These are phyloP conservation scores for Cydonia oblonga DNA, from an alignment of 331 rosid genomes.

Conservation along the genomic window DNA sequence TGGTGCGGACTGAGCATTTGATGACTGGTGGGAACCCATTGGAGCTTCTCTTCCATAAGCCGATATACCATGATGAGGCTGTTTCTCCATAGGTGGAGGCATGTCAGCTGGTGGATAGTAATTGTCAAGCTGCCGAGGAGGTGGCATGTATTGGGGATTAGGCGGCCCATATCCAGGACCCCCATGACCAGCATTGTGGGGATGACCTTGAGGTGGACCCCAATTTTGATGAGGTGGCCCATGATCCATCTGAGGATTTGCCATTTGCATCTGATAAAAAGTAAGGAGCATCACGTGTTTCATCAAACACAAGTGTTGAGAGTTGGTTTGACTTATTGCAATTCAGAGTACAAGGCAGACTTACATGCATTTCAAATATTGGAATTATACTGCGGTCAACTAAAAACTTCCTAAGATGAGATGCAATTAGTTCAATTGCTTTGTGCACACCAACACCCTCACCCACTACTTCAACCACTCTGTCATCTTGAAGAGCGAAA, in stretches of 20 bases:
- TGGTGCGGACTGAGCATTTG: constrained; percentile 72
- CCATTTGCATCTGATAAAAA: constrained; percentile 71
- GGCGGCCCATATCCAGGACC: constrained; percentile 85
- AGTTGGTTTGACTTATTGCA: neutral
- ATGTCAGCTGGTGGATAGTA: constrained; percentile 67
- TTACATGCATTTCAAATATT: constrained; percentile 75
- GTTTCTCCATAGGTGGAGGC: constrained; percentile 75
- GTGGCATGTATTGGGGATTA: constrained; percentile 74
- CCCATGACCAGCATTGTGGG: constrained; percentile 59
- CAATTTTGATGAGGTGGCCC: constrained; percentile 73
- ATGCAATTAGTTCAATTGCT: constrained; percentile 80
- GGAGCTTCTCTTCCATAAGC: constrained; percentile 90
- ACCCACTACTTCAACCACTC: constrained; percentile 90
- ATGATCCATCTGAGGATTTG: constrained; percentile 54
- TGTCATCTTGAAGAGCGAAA: constrained; percentile 92
- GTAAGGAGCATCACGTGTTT: neutral
- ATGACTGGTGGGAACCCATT: constrained; percentile 45
- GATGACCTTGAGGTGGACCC: constrained; percentile 79
- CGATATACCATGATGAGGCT: constrained; percentile 93
- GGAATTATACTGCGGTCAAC: constrained; percentile 87
- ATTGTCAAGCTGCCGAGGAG: constrained; percentile 67
- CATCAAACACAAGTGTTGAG: neutral
- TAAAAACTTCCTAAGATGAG: constrained; percentile 86
- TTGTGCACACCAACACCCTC: constrained; percentile 76
- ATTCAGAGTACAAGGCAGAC: constrained; percentile 11